A percentile compares a stretch with the other conserved stretches of the same genome.
Conservation (phyloP, 1,284 basidiomycete species). For the Schizophyllum commune region DNA sequence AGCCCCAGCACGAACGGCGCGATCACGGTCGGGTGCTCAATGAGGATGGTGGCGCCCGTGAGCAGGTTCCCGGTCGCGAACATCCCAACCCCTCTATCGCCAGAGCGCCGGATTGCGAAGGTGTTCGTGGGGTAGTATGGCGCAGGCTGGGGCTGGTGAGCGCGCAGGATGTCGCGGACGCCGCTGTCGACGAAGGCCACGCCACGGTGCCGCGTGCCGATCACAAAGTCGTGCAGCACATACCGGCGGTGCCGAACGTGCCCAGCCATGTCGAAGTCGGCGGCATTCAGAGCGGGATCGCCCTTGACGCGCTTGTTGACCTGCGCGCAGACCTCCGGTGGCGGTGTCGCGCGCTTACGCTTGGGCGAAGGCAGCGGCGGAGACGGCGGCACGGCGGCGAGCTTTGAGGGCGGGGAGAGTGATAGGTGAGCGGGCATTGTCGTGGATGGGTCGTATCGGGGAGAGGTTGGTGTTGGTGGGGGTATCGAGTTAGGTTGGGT, state of each 20-base stretch:
- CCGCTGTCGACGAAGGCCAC: constrained; percentile 23
- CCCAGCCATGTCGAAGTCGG: constrained; percentile 22
- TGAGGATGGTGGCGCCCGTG: constrained; percentile 22
- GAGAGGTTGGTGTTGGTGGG: too few species aligned
- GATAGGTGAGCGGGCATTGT: neutral
- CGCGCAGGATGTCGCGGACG: constrained; percentile 20
- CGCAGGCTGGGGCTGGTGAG: constrained; percentile 8
- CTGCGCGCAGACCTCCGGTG: constrained; percentile 17
- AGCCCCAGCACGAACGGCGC: constrained; percentile 22
- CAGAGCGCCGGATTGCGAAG: constrained; percentile 8
- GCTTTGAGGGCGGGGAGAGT: neutral
- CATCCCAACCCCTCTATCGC: constrained; percentile 26
- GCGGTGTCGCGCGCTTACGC: constrained; percentile 8
- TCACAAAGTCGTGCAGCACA: constrained; percentile 16
- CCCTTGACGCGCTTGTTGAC: constrained; percentile 19
- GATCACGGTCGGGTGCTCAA: constrained; percentile 30
- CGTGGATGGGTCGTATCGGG: neutral
- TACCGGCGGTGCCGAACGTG: constrained; percentile 22
- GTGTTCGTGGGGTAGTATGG: constrained; percentile 1
- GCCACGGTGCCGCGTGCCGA: constrained; percentile 13
- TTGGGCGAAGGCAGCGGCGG: neutral
- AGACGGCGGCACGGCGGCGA: neutral
- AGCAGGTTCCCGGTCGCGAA: constrained; percentile 24
- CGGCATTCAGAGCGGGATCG: constrained; percentile 15
- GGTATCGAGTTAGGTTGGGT: neutral